phyloP scores from a whole-genome alignment of 768 basidiomycete species.

The Guyanaporus albipodus region DNA sequence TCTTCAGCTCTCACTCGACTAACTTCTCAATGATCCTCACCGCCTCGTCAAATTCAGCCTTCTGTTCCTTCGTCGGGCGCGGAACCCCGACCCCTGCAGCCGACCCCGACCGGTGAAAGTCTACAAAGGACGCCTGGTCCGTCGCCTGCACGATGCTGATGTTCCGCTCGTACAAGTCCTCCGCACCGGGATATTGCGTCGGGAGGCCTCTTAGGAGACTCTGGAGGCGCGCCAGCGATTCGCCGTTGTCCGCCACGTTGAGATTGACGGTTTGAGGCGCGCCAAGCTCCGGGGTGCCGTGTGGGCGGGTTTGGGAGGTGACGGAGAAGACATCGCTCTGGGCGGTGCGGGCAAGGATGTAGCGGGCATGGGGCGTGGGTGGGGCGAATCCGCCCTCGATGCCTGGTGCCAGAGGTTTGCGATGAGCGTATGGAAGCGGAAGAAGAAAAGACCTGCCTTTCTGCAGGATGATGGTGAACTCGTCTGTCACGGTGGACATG shows the following conservation, averaged over 20 bases:
- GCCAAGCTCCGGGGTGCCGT: slow-evolving; percentile 43
- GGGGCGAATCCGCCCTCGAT: slow-evolving; percentile 75
- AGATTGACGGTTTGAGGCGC: slow-evolving; percentile 51
- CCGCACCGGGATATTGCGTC: slow-evolving; percentile 42
- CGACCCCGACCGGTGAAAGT: slow-evolving; percentile 42
- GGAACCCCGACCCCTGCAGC: slow-evolving; percentile 46
- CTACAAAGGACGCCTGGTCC: background rate
- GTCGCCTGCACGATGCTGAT: slow-evolving; percentile 58
- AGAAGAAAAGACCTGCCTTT: slow-evolving; percentile 39
- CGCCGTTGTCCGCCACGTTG: slow-evolving; percentile 16
- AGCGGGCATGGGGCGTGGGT: slow-evolving; percentile 54
- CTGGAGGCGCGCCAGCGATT: slow-evolving; percentile 39
- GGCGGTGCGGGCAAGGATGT: slow-evolving; percentile 43
- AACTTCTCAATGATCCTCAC: slow-evolving; percentile 61
- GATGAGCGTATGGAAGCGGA: background rate
- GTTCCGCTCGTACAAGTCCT: slow-evolving; percentile 72
- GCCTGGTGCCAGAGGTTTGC: slow-evolving; percentile 32
- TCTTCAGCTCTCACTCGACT: slow-evolving; percentile 22
- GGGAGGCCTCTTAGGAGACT: slow-evolving; percentile 51
- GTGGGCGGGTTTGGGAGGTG: slow-evolving; percentile 42
- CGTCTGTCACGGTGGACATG: slow-evolving; percentile 17
- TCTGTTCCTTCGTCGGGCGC: slow-evolving; percentile 56
- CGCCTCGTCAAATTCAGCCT: slow-evolving; percentile 63
- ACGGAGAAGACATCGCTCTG: slow-evolving; percentile 40
- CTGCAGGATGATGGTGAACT: slow-evolving; percentile 38